Evolutionary conservation across 78 protist species (phyloP), one percentile per base, ranked within the genome.

Genomic region (Dictyostelium citrinum): DNA sequence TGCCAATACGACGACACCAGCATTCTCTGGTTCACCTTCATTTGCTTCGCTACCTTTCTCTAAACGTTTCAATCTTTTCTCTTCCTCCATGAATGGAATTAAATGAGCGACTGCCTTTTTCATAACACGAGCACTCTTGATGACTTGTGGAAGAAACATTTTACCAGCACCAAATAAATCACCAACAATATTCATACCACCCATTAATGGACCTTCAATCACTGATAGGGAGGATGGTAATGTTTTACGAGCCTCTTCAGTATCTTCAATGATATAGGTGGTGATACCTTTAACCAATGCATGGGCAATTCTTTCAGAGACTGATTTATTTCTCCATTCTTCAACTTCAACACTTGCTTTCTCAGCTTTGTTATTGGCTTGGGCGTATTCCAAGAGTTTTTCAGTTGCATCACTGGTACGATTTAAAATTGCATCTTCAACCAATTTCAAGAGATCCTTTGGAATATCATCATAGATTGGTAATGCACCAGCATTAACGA

Each of bases 121-220:
- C 99, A 99, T 99, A 29, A 99, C 99, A 5, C 99, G 97, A 5
- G 99, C 99, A 20, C 97, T 82, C 93, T 99, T 99, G 93, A 99
- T 98, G 27, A 99, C 99, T 82, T 98, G 99, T 27, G 99, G 99
- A 94, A 99, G 90, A 95, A 99, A 99, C 99, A 99, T 98, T 95
- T 99, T 98, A 22, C 99, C 99, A 7, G 99, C 95, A 70, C 99
- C 99, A 83, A 99, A 99, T 11, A 99, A 90, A 72, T 98, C 99
- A 49, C 99, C 99, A 70, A 99, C 99, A 17, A 84, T 80, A 90
- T 61, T 90, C 99, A 99, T 99, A 72, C 99, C 99, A 10, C 7
- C 71, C 99, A 99, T 98, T 55, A 99, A 95, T 55, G 99, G 99
- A 7, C 99, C 85, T 83, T 95, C 96, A 64, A 95, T 86, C 0